Evolutionary conservation across 345 rosid species (phyloP).

Genomic region (Camelina neglecta): DNA sequence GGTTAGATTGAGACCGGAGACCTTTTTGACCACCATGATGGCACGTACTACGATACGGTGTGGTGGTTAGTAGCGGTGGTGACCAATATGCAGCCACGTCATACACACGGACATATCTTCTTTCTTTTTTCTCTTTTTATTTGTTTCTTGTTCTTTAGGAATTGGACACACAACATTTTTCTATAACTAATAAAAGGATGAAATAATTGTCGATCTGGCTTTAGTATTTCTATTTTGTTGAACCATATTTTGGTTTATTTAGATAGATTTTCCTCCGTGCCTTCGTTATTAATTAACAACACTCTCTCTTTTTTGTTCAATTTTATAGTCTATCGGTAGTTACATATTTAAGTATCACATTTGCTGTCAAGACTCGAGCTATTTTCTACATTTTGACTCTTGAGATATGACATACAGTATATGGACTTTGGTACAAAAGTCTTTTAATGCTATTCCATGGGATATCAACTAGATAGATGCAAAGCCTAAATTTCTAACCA

Average conservation of each 20-base stretch:
- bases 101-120: not conserved
- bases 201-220: no score
- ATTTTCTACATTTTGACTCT: constrained; percentile 10
- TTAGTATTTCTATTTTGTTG: no score
- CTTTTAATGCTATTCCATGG: no score
- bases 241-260: not conserved
- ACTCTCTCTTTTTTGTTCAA: not conserved
- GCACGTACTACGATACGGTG: not conserved
- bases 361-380: constrained; percentile 4
- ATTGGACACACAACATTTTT: no score
- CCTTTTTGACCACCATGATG: constrained; percentile 14
- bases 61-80: constrained; percentile 2
- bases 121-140: no score
- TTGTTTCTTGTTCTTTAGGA: no score
- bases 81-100: constrained; percentile 6
- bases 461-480: no score
- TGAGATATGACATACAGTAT: no score
- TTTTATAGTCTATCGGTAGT: constrained; percentile 27
- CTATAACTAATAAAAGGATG: no score
- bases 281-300: not conserved
- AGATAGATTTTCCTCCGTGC: not conserved
- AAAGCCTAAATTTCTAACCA: no score
- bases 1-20: not conserved
- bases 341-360: not conserved
- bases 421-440: no score